Conservation (phyloP, 2,329 filamentous ascomycete species). For the Elsinoe necatrix region DNA sequence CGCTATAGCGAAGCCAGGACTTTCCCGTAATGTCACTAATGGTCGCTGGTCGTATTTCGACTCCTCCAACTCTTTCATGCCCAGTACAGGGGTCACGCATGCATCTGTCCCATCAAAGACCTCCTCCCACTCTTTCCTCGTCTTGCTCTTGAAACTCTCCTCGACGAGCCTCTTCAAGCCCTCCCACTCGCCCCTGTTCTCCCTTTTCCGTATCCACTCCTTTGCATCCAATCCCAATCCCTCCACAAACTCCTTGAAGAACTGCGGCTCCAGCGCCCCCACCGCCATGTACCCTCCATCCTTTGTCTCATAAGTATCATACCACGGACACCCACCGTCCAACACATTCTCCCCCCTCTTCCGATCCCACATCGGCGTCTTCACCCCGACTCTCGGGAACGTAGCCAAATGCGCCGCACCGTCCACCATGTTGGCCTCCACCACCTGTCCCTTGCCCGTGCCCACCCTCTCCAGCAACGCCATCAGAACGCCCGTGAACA, state of each 20-base stretch:
- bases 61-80: slow-evolving; percentile 61
- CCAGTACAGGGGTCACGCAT: slow-evolving; percentile 81
- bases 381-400: slow-evolving; percentile 62
- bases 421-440: slow-evolving; percentile 97
- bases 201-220: slow-evolving; percentile 42
- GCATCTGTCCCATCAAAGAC: slow-evolving; percentile 88
- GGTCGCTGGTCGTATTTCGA: slow-evolving; percentile 61
- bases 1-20: slow-evolving; percentile 58
- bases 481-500: slow-evolving; percentile 74
- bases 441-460: slow-evolving; percentile 70
- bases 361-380: slow-evolving; percentile 53
- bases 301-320: slow-evolving; percentile 77
- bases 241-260: slow-evolving; percentile 61
- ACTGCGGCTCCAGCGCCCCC: slow-evolving; percentile 83
- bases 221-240: slow-evolving; percentile 52
- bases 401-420: slow-evolving; percentile 70
- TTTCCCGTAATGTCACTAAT: slow-evolving; percentile 57
- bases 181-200: slow-evolving; percentile 59
- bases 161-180: slow-evolving; percentile 55
- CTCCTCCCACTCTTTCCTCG: slow-evolving; percentile 69
- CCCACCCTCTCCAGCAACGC: slow-evolving; percentile 60
- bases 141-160: slow-evolving; percentile 57
- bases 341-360: slow-evolving; percentile 67
- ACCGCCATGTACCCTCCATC: slow-evolving; percentile 77
- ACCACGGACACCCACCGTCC: slow-evolving; percentile 80